Conservation (phyloP, 2,329 filamentous ascomycete genomes). For the Atkinsonella texensis region DNA sequence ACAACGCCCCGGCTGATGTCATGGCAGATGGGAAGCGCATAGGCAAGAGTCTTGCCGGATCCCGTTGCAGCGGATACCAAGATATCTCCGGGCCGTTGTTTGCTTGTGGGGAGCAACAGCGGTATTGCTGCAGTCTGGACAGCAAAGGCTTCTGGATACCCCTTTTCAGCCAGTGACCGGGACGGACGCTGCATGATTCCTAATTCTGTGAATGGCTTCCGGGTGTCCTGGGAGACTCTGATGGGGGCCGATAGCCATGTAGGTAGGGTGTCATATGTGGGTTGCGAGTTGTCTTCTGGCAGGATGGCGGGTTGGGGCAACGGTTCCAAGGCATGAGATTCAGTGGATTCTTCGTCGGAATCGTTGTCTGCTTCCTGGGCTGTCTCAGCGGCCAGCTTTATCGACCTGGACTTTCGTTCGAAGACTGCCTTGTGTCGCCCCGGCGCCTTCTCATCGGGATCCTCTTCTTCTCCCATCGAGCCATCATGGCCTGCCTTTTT, state of each 20-base stretch:
- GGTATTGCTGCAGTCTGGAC: conserved; percentile 51
- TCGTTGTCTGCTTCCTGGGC: conserved; percentile 19
- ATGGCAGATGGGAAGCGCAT: conserved; percentile 74
- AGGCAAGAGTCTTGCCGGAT: conserved; percentile 89
- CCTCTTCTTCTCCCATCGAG: conserved; percentile 10
- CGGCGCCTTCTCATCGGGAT: conserved; percentile 17
- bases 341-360: conserved; percentile 22
- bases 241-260: conserved; percentile 68
- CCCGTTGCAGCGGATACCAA: conserved; percentile 89
- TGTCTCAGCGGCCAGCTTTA: conserved; percentile 34
- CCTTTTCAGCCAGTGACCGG: conserved; percentile 51
- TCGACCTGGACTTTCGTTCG: conserved; percentile 42
- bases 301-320: conserved; percentile 65
- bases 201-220: conserved; percentile 48
- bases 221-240: conserved; percentile 49
- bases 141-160: conserved; percentile 28
- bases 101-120: conserved; percentile 55
- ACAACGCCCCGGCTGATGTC: conserved; percentile 53
- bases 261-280: conserved; percentile 68
- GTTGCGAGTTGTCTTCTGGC: conserved; percentile 41
- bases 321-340: conserved; percentile 63
- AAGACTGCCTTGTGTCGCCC: conserved; percentile 38
- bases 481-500: conserved; percentile 17
- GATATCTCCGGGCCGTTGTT: conserved; percentile 59
- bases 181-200: conserved; percentile 50